Percentiles rank a stretch among this genome's conserved stretches.
Conservation (phyloP, 352 stramenopile species). For the Globisporangium cederbergense region DNA sequence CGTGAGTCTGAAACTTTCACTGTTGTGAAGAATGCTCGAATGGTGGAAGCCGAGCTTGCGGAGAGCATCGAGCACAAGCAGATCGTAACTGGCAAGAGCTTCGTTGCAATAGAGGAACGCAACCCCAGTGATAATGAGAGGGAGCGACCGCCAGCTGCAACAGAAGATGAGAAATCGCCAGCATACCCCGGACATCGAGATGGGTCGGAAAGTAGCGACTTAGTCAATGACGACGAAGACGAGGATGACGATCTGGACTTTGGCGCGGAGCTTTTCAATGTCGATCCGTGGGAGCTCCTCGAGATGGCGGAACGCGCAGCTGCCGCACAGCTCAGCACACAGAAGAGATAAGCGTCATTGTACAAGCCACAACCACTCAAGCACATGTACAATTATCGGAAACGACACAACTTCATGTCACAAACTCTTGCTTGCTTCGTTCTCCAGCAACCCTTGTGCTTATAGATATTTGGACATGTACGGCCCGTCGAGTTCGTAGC, state of each 20-base stretch:
- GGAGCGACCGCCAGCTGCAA: background rate
- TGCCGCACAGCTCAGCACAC: background rate
- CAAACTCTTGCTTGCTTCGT: background rate
- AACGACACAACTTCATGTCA: background rate
- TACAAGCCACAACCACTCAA: background rate
- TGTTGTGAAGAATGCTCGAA: no score
- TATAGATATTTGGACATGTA: slow-evolving; percentile 96
- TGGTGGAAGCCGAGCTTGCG: background rate
- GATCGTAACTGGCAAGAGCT: no score
- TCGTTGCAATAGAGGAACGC: background rate
- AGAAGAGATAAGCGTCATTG: background rate
- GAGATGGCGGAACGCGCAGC: slow-evolving; percentile 13
- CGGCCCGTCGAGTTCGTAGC: slow-evolving; percentile 94
- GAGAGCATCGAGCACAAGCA: background rate
- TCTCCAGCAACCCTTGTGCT: background rate
- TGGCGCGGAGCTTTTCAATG: background rate
- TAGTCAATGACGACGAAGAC: background rate
- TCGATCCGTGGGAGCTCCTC: slow-evolving; percentile 16
- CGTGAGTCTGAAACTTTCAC: background rate
- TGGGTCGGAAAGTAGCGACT: no score
- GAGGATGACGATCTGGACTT: slow-evolving; percentile 12
- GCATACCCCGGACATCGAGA: background rate
- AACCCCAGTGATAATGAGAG: background rate
- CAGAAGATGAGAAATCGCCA: background rate
- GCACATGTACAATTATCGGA: slow-evolving; percentile 6